A percentile compares a stretch with the other conserved stretches of the same genome.
Conservation (phyloP, 2,329 filamentous ascomycete genomes). For the Pseudogymnoascus sp. region DNA sequence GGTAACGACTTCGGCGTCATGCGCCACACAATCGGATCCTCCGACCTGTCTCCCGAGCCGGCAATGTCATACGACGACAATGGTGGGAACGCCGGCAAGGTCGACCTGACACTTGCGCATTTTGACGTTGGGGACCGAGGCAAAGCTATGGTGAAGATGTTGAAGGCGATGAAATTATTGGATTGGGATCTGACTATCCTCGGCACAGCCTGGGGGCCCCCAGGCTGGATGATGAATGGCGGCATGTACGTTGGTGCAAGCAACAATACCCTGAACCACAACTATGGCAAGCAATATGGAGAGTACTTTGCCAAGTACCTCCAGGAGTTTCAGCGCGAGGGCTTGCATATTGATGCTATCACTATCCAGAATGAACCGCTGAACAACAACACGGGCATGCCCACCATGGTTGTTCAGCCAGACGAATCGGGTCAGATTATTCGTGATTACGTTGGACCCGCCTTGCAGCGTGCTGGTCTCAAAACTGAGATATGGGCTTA, state of each 20-base stretch:
- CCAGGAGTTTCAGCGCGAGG: conserved; percentile 31
- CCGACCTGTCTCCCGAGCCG: conserved; percentile 34
- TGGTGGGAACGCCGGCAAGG: conserved; percentile 18
- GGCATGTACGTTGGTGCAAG: conserved; percentile 30
- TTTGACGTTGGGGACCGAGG: conserved; percentile 35
- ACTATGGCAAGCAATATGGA: conserved; percentile 30
- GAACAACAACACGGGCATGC: conserved; percentile 32
- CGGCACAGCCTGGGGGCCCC: conserved; percentile 35
- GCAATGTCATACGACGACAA: conserved; percentile 36
- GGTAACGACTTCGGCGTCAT: conserved; percentile 35
- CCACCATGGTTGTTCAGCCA: conserved; percentile 34
- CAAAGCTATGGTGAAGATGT: conserved; percentile 33
- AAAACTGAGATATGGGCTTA: conserved; percentile 32
- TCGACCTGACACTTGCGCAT: conserved; percentile 24
- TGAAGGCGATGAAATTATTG: conserved; percentile 32
- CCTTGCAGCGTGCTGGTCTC: conserved; percentile 33
- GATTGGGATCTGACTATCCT: conserved; percentile 32
- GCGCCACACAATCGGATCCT: conserved; percentile 35
- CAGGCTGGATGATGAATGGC: conserved; percentile 36
- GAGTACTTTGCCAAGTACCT: conserved; percentile 37
- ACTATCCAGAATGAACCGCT: conserved; percentile 40
- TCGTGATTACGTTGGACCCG: conserved; percentile 33
- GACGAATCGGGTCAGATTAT: conserved; percentile 34
- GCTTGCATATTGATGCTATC: conserved; percentile 34
- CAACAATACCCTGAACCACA: conserved; percentile 33